phyloP scores from a whole-genome alignment of 176 grass and related monocot species.

The Poa annua region DNA sequence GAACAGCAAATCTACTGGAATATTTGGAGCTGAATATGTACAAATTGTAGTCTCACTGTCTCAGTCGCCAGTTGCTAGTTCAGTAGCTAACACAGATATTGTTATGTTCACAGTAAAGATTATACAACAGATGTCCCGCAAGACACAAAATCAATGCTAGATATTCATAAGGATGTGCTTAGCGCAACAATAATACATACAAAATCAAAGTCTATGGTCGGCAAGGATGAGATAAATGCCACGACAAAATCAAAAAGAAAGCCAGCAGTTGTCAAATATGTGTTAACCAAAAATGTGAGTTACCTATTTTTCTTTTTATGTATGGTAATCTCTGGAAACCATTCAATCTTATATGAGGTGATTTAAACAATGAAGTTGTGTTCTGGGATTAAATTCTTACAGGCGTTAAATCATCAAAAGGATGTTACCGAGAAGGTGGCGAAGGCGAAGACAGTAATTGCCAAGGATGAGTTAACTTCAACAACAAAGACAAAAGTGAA shows the following conservation, averaged over 20 bases:
- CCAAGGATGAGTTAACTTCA: conserved; percentile 15
- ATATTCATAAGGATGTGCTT: conserved; percentile 41
- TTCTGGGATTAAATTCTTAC: conserved; percentile 13
- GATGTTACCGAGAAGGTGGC: conserved; percentile 38
- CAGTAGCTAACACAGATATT: conserved; percentile 39
- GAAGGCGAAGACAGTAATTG: conserved; percentile 18
- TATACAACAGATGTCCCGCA: conserved; percentile 26
- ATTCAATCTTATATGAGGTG: conserved; percentile 33
- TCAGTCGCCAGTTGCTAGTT: conserved; percentile 5
- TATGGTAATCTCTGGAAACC: neutral
- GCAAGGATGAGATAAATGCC: conserved; percentile 36
- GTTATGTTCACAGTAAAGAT: conserved; percentile 61
- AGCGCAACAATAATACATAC: conserved; percentile 36
- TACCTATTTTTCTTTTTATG: conserved; percentile 3
- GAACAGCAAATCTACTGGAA: neutral
- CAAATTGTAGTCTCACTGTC: neutral
- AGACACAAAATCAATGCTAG: conserved; percentile 39
- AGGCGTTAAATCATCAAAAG: conserved; percentile 37
- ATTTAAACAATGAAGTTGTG: conserved; percentile 16
- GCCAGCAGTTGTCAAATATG: conserved; percentile 31
- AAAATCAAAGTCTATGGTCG: conserved; percentile 27
- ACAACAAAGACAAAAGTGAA: conserved; percentile 31
- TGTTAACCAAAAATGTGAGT: conserved; percentile 31
- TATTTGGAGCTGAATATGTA: neutral
- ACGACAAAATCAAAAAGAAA: conserved; percentile 41